These are phyloP conservation scores for Triticum turgidum DNA, from an alignment of 176 grass and related monocot genomes.

Conservation along the genomic window DNA sequence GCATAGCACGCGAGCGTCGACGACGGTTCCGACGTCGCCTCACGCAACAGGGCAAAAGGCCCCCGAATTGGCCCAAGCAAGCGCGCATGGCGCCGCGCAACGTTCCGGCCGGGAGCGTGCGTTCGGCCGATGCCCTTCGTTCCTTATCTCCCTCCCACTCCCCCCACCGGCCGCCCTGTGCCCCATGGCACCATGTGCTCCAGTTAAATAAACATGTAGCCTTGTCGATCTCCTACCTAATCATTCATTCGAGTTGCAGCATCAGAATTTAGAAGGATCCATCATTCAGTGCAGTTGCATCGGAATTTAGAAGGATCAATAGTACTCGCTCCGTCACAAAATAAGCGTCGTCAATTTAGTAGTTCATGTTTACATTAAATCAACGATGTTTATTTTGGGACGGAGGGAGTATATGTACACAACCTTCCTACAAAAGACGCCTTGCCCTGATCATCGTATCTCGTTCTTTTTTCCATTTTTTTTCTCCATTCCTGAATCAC, in stretches of 20 bases:
- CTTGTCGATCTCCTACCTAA: background rate
- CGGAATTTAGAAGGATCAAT: background rate
- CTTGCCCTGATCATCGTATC: background rate
- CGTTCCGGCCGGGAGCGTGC: background rate
- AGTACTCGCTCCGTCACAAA: too few relatives aligned
- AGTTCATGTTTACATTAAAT: too few relatives aligned
- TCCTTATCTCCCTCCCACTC: background rate
- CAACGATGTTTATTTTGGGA: too few relatives aligned
- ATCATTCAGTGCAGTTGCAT: background rate
- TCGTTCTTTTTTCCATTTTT: background rate
- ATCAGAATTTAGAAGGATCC: background rate
- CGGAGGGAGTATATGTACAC: background rate
- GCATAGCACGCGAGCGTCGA: background rate
- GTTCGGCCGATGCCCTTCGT: background rate
- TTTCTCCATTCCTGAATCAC: background rate
- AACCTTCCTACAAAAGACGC: background rate
- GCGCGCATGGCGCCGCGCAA: background rate
- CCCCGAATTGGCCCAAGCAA: background rate
- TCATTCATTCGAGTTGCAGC: background rate
- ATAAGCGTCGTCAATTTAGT: too few relatives aligned
- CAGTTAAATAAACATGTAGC: background rate
- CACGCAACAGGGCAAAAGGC: background rate
- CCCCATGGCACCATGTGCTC: background rate
- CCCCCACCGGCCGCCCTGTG: conserved; percentile 17
- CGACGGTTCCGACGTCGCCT: conserved; percentile 51